Conservation (phyloP, 805 yeast species). For the Pichia nanzhaoensis region DNA sequence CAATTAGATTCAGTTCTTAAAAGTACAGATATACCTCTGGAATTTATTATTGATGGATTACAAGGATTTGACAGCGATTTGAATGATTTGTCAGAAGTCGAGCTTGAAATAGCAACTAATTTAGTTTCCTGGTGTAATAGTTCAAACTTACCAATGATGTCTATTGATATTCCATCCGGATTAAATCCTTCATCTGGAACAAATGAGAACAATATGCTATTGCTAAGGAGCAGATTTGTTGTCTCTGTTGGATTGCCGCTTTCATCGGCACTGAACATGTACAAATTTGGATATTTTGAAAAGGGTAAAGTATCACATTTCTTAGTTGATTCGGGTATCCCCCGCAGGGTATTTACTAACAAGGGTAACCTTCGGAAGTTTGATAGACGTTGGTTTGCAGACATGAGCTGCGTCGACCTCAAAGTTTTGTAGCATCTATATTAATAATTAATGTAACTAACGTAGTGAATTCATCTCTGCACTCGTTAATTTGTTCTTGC, state of each 20-base stretch:
- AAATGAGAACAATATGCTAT: conserved; percentile 22
- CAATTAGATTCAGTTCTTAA: conserved; percentile 34
- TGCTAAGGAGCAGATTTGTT: conserved; percentile 42
- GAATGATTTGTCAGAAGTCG: conserved; percentile 47
- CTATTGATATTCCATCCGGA: conserved; percentile 79
- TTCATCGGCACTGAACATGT: conserved; percentile 53
- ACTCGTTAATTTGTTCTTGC: too few species aligned
- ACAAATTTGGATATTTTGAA: conserved; percentile 45
- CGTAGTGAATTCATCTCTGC: background rate
- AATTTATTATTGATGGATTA: conserved; percentile 72
- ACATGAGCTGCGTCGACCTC: conserved; percentile 2
- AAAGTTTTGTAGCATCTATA: background rate
- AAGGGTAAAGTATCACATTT: conserved; percentile 48
- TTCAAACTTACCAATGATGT: conserved; percentile 42
- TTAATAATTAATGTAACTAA: background rate
- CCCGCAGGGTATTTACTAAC: conserved; percentile 43
- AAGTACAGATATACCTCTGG: conserved; percentile 61
- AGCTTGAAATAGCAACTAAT: conserved; percentile 33
- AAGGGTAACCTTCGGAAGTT: conserved; percentile 42
- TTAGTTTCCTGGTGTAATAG: conserved; percentile 65
- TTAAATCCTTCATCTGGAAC: conserved; percentile 77
- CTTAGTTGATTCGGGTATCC: conserved; percentile 66
- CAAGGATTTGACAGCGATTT: conserved; percentile 76
- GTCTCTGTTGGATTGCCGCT: conserved; percentile 71
- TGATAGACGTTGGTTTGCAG: conserved; percentile 26